Conservation (phyloP, 768 basidiomycete genomes). For the Punctularia strigosozonata region DNA sequence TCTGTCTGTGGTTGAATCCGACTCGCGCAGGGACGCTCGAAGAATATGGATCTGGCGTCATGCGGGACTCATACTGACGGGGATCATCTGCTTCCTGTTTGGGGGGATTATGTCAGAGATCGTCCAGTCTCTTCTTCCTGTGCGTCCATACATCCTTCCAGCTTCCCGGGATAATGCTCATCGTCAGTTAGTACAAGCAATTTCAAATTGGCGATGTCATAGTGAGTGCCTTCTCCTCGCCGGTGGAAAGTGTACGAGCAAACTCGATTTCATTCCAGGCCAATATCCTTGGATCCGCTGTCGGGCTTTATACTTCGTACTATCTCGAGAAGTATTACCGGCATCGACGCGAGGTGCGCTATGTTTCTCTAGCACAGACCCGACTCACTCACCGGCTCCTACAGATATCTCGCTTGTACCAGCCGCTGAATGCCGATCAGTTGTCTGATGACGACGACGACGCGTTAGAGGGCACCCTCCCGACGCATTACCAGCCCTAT, state of each 20-base stretch:
- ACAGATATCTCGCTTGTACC: conserved; percentile 71
- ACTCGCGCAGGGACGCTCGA: conserved; percentile 46
- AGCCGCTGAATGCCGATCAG: conserved; percentile 37
- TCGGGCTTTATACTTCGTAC: conserved; percentile 57
- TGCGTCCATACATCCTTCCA: conserved; percentile 15
- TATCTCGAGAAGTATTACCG: conserved; percentile 69
- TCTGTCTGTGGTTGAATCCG: neutral
- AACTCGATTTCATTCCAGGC: conserved; percentile 35
- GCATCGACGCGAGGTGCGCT: conserved; percentile 58
- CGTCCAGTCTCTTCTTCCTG: conserved; percentile 70
- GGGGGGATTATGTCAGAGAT: conserved; percentile 76
- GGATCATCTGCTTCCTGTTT: conserved; percentile 61
- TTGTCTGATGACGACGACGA: conserved; percentile 45
- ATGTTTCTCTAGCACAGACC: neutral
- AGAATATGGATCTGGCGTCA: conserved; percentile 85
- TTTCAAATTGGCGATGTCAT: conserved; percentile 66
- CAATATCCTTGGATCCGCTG: conserved; percentile 60
- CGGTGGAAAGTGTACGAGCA: neutral
- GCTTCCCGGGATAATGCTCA: neutral
- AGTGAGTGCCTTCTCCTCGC: conserved; percentile 27
- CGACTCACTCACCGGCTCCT: neutral
- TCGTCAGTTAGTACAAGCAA: conserved; percentile 40
- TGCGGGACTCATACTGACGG: conserved; percentile 55
- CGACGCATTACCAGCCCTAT: conserved; percentile 28
- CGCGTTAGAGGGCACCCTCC: conserved; percentile 44